These are phyloP conservation scores for Zygotorulaspora chibaensis DNA, from an alignment of 805 yeast species.

Conservation along the genomic window DNA sequence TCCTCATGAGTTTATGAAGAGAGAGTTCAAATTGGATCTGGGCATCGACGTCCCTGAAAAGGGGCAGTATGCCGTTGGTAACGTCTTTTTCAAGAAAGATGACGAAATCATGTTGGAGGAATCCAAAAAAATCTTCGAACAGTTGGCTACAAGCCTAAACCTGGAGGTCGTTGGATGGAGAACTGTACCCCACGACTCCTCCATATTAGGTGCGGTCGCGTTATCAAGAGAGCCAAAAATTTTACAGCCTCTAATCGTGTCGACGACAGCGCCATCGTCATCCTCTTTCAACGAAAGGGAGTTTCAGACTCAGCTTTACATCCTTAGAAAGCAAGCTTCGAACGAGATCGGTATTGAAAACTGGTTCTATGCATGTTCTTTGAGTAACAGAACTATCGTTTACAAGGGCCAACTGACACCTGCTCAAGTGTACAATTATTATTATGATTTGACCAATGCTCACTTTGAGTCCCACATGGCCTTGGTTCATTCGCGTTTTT, in stretches of 20 bases:
- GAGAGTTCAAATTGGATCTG: constrained; percentile 75
- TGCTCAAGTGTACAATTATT: constrained; percentile 89
- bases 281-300: constrained; percentile 42
- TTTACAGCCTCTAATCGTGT: constrained; percentile 88
- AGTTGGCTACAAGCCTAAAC: constrained; percentile 70
- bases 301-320: constrained; percentile 79
- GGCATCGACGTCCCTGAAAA: constrained; percentile 63
- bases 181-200: constrained; percentile 88
- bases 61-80: constrained; percentile 94
- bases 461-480: constrained; percentile 95
- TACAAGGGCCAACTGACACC: constrained; percentile 98
- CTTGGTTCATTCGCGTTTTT: constrained; percentile 92
- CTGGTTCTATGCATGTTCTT: constrained; percentile 96
- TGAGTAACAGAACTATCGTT: constrained; percentile 83
- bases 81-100: constrained; percentile 88
- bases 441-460: constrained; percentile 86
- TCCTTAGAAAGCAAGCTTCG: constrained; percentile 83
- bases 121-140: constrained; percentile 73
- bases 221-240: constrained; percentile 87
- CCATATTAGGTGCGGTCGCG: constrained; percentile 92
- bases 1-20: constrained; percentile 80
- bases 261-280: constrained; percentile 36
- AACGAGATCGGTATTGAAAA: constrained; percentile 90
- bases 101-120: constrained; percentile 50
- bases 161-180: constrained; percentile 92